Conservation (phyloP, 2,329 filamentous ascomycete genomes). For the Monilinia laxa region DNA sequence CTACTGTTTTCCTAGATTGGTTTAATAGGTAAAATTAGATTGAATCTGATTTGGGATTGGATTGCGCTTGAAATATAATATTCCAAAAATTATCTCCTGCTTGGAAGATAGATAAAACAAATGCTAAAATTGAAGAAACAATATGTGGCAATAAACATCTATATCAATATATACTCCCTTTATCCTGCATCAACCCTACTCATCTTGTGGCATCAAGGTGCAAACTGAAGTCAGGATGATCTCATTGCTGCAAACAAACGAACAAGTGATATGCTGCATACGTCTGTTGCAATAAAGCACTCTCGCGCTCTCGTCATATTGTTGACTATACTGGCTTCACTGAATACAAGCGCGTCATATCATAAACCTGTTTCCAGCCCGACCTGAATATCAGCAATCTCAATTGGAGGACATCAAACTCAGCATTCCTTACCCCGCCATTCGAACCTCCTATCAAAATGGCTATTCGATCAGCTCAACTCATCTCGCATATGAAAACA, state of each 20-base stretch:
- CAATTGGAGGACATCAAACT: background rate
- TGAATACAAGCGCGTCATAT: slow-evolving; percentile 4
- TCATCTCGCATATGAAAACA: background rate
- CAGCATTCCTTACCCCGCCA: slow-evolving; percentile 2
- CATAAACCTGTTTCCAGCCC: slow-evolving; percentile 16
- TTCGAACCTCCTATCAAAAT: background rate
- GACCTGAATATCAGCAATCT: background rate
- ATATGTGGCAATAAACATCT: slow-evolving; percentile 4
- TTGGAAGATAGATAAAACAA: background rate
- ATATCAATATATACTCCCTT: slow-evolving; percentile 4
- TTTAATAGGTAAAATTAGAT: background rate
- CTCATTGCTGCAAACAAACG: background rate
- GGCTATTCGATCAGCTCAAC: background rate
- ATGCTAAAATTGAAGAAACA: background rate
- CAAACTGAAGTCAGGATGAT: slow-evolving; percentile 6
- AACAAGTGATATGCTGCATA: background rate
- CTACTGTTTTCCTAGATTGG: background rate
- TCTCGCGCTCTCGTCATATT: background rate
- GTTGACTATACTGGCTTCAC: background rate
- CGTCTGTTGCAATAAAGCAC: background rate
- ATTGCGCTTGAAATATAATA: background rate
- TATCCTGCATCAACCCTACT: background rate
- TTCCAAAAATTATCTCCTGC: no score
- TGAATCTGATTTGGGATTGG: background rate
- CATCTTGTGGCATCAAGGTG: slow-evolving; percentile 5